phyloP scores from a whole-genome alignment of 2,329 filamentous ascomycete genomes.

The Periconia sp. region DNA sequence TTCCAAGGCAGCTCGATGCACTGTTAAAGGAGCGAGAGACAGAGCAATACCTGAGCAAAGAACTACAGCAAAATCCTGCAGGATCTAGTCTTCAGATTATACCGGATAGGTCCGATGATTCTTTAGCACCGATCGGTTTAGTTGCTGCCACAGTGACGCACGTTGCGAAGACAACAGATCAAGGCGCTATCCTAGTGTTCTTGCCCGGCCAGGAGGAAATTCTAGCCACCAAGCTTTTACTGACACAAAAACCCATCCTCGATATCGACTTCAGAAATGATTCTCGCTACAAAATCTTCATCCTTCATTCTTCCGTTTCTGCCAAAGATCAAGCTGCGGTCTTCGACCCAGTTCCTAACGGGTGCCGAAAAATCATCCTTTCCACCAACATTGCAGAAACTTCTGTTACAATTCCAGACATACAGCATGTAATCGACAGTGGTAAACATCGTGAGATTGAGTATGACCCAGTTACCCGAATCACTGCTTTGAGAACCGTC shows the following conservation, averaged over 20 bases:
- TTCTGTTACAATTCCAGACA: constrained; percentile 4
- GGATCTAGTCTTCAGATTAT: not conserved
- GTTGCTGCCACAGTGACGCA: constrained; percentile 4
- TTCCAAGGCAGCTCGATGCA: not conserved
- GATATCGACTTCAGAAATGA: constrained; percentile 3
- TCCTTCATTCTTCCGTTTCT: constrained; percentile 4
- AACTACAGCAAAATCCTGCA: not conserved
- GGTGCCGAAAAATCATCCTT: constrained; percentile 6
- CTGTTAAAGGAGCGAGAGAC: constrained; percentile 1
- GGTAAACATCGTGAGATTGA: constrained; percentile 4
- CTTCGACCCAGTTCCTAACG: constrained; percentile 1
- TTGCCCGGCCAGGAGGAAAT: constrained; percentile 7
- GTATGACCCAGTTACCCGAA: not conserved
- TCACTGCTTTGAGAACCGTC: not conserved
- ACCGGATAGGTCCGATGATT: not conserved
- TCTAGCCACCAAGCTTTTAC: not conserved
- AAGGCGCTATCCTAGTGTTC: constrained; percentile 7
- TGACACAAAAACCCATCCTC: not conserved
- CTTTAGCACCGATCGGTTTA: constrained; percentile 3
- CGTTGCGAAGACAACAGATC: constrained; percentile 2
- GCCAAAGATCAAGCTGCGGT: constrained; percentile 2
- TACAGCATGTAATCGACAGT: constrained; percentile 4
- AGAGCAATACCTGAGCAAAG: not conserved
- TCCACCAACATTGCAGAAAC: constrained; percentile 8
- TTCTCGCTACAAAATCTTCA: not conserved